Conservation (phyloP, 2,329 filamentous ascomycete species). For the Conoideocrella luteorostrata region DNA sequence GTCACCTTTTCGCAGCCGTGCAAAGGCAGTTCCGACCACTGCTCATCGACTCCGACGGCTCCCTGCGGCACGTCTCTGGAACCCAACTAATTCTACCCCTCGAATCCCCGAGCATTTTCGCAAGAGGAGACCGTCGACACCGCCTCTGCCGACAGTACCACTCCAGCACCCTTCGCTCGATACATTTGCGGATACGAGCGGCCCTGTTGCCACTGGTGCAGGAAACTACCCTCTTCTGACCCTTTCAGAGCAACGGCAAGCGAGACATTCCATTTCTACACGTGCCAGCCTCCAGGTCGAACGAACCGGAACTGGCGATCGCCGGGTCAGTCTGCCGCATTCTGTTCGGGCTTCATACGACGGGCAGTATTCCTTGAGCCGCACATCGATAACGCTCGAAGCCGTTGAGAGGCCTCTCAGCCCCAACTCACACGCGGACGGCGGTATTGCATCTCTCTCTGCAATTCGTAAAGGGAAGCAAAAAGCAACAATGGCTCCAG, state of each 20-base stretch:
- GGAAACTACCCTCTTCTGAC: slow-evolving; percentile 47
- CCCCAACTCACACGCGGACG: not conserved
- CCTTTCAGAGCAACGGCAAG: slow-evolving; percentile 43
- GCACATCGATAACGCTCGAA: slow-evolving; percentile 13
- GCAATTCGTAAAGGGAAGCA: slow-evolving; percentile 44
- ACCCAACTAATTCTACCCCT: slow-evolving; percentile 54
- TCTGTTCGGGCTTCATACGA: slow-evolving; percentile 50
- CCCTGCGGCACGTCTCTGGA: slow-evolving; percentile 50
- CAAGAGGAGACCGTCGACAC: slow-evolving; percentile 45
- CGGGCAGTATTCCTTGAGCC: slow-evolving; percentile 33
- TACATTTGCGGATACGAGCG: slow-evolving; percentile 26
- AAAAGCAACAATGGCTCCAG: slow-evolving; percentile 39
- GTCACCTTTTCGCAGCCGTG: slow-evolving; percentile 38
- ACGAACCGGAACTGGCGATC: slow-evolving; percentile 36
- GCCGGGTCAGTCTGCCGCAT: slow-evolving; percentile 46
- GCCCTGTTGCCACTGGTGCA: slow-evolving; percentile 31
- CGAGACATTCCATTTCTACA: slow-evolving; percentile 34
- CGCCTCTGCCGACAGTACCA: slow-evolving; percentile 45
- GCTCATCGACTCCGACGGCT: slow-evolving; percentile 31
- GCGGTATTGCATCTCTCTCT: not conserved
- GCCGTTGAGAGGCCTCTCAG: not conserved
- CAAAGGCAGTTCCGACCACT: slow-evolving; percentile 16
- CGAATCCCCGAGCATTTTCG: slow-evolving; percentile 27
- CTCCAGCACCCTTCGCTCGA: slow-evolving; percentile 39
- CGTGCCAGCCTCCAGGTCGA: slow-evolving; percentile 48